Conservation (phyloP, 331 rosid species). For the Malus hybrid region DNA sequence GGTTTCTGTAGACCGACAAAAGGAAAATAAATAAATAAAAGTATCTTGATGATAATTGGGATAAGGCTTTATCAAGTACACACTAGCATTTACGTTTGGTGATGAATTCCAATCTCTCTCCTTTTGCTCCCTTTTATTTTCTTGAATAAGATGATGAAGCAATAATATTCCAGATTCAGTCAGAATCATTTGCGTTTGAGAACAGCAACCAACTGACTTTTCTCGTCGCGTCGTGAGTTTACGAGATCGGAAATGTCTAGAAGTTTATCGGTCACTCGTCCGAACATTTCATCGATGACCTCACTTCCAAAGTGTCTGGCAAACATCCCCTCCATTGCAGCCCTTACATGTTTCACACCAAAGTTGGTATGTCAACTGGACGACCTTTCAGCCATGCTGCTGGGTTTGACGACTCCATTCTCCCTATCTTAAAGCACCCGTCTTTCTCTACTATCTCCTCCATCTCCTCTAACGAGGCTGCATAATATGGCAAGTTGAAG, state of each 20-base stretch:
- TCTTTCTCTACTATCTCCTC: constrained; percentile 25
- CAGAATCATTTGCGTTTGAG: background rate
- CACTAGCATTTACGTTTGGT: no score
- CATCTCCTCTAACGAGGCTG: constrained; percentile 40
- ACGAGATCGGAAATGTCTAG: constrained; percentile 1
- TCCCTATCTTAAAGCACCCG: constrained; percentile 33
- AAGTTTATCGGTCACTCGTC: constrained; percentile 16
- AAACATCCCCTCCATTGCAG: constrained; percentile 41
- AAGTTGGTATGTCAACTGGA: constrained; percentile 1
- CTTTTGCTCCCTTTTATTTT: no score
- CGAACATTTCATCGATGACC: constrained; percentile 29
- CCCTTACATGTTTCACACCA: constrained; percentile 28
- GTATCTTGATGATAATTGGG: no score
- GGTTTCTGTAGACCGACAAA: no score
- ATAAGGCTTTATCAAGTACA: no score
- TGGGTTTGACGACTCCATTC: constrained; percentile 36
- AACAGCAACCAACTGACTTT: constrained; percentile 29
- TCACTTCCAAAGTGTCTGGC: constrained; percentile 24
- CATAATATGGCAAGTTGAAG: constrained; percentile 46
- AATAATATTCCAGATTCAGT: no score
- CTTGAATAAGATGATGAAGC: no score
- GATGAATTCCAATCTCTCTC: no score
- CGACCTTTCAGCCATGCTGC: constrained; percentile 32
- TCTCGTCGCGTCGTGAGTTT: constrained; percentile 19
- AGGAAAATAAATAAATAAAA: no score